Base-by-base conservation (phyloP, 768 basidiomycete genomes). In the Naganishia vaughanmartiniae region DNA sequence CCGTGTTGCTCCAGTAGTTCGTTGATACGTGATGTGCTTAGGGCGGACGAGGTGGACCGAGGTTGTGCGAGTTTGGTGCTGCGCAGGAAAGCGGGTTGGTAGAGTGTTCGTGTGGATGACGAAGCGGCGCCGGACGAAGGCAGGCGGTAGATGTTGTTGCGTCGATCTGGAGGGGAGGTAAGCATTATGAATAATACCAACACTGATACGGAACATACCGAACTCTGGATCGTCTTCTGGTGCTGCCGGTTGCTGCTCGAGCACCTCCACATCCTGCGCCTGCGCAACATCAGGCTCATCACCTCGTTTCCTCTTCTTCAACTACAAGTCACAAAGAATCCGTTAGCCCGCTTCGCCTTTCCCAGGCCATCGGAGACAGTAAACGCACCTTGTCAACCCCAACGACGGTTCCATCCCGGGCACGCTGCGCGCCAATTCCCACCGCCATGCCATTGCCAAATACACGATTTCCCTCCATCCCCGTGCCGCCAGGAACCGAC, bases 1-100 rank as follows among this genome's bases (percentile, higher is more conserved):
- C 89, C 89, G 14, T 94, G 84, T 81, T 97, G 93, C 9, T 84
- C 79, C 19, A 97, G 85, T 17, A 89, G 85, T 70, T 89, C 88
- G 11, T 87, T 84, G 74, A 97, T 87, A 77, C 93, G 92, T 19
- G 88, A 87, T 2, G 87, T 86, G 28, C 89, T 84, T 6, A 34
- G 19, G 15, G 36, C 33, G 6, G 63, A 54, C 34, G 60, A 53
- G 17, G 76, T 75, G 46, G 48, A 51, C 4, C 87, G 85, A 4
- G 88, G 83, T 79, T 93, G 95, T 19, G 92, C 89, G 31, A 96
- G 84, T 79, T 92, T 94, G 79, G 89, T 89, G 9, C 91, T 92
- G 34, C 96, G 93, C 58, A 95, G 85, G 76, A 88, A 87, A 9
- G 89, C 93, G 1, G 91, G 89, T 45, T 75, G 57, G 33, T 79